Conservation (phyloP, 1,284 basidiomycete species). For the Malassezia yamatoensis region DNA sequence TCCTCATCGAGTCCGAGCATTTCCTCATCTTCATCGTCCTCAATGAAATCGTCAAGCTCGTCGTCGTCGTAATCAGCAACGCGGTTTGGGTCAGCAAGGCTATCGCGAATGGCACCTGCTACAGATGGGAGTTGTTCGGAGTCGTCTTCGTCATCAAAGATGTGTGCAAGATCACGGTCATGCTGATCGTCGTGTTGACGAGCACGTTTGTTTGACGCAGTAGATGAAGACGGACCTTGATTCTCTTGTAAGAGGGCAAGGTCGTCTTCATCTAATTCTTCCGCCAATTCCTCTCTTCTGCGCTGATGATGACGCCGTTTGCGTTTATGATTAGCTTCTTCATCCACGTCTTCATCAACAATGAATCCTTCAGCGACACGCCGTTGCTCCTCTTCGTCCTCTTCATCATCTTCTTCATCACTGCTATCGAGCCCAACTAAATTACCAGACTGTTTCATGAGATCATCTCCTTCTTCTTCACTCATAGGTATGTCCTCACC, state of each 20-base stretch:
- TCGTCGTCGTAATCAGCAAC: constrained; percentile 45
- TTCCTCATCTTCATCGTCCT: constrained; percentile 55
- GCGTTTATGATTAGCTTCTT: constrained; percentile 58
- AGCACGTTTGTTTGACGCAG: constrained; percentile 20
- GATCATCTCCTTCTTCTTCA: constrained; percentile 39
- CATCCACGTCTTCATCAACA: constrained; percentile 44
- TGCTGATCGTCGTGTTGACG: constrained; percentile 49
- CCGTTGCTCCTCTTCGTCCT: constrained; percentile 44
- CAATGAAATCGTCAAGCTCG: constrained; percentile 62
- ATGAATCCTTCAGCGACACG: constrained; percentile 46
- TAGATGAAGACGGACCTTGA: constrained; percentile 55
- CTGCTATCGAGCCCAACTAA: constrained; percentile 35
- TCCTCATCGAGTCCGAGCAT: constrained; percentile 46
- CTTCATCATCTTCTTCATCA: constrained; percentile 43
- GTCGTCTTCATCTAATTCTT: constrained; percentile 83
- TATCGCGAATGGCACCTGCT: constrained; percentile 26
- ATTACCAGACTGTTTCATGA: constrained; percentile 39
- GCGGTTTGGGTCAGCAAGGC: constrained; percentile 17
- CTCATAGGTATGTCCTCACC: constrained; percentile 27
- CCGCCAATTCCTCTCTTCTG: constrained; percentile 49
- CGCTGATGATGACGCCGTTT: constrained; percentile 19
- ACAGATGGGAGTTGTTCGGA: constrained; percentile 47
- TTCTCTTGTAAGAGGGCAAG: constrained; percentile 89
- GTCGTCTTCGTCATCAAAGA: constrained; percentile 68
- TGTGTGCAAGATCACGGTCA: constrained; percentile 59